Conservation (phyloP, 2,329 filamentous ascomycete genomes). For the Clonostachys solani region DNA sequence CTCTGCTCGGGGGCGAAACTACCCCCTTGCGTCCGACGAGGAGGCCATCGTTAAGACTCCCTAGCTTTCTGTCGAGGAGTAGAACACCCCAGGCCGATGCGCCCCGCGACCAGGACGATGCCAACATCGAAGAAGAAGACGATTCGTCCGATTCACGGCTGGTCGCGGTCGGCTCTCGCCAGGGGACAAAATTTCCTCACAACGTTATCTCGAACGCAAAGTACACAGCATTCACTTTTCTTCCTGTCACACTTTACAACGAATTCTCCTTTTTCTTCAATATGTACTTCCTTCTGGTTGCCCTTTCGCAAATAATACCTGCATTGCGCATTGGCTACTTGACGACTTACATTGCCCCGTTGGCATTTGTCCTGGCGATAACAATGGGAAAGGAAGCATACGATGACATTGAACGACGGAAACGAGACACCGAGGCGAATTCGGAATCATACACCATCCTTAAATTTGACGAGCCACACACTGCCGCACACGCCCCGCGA, state of each 20-base stretch:
- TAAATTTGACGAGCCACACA: constrained; percentile 57
- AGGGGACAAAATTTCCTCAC: constrained; percentile 74
- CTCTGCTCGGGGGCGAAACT: constrained; percentile 11
- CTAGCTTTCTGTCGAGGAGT: constrained; percentile 57
- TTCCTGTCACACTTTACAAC: constrained; percentile 93
- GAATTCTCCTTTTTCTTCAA: constrained; percentile 99
- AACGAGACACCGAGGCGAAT: constrained; percentile 90
- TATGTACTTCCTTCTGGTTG: constrained; percentile 96
- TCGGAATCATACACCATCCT: constrained; percentile 82
- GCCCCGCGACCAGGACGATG: constrained; percentile 20
- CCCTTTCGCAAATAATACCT: constrained; percentile 88
- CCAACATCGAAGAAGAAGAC: constrained; percentile 48
- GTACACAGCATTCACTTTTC: constrained; percentile 91
- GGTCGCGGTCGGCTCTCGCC: constrained; percentile 70
- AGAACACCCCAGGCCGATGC: constrained; percentile 13
- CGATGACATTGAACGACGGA: constrained; percentile 83
- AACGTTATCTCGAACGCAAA: constrained; percentile 97
- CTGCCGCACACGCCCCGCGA: constrained; percentile 30
- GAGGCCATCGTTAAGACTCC: constrained; percentile 55
- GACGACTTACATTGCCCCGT: constrained; percentile 86
- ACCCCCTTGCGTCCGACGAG: constrained; percentile 14
- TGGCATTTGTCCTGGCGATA: constrained; percentile 87
- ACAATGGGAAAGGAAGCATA: constrained; percentile 94
- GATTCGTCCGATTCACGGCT: constrained; percentile 69
- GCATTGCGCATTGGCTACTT: constrained; percentile 89